These are phyloP conservation scores for Scheffersomyces insectosa DNA, from an alignment of 1,139 yeast genomes.

Conservation along the genomic window DNA sequence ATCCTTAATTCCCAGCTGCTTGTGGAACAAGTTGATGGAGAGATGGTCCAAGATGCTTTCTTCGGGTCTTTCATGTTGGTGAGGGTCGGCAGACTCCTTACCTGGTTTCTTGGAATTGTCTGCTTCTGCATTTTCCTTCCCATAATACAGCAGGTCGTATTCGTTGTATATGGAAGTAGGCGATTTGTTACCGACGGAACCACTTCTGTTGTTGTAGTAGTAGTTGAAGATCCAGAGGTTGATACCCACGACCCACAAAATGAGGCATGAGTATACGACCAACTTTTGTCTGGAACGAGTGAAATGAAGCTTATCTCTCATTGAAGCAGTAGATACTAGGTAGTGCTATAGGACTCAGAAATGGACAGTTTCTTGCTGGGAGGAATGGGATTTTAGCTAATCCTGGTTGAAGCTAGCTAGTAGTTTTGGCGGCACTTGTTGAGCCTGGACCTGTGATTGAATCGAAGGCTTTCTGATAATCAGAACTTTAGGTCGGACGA, in stretches of 20 bases:
- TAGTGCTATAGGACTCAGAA: too few relatives aligned
- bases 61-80: not conserved
- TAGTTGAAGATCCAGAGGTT: slow-evolving; percentile 1
- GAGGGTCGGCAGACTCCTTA: not conserved
- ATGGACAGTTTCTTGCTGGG: too few relatives aligned
- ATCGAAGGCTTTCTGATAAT: too few relatives aligned
- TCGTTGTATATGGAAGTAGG: not conserved
- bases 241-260: slow-evolving; percentile 1
- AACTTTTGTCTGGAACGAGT: not conserved
- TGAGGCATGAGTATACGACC: not conserved
- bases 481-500: too few relatives aligned
- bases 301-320: slow-evolving; percentile 1
- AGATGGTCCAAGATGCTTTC: not conserved
- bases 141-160: not conserved
- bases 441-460: too few relatives aligned
- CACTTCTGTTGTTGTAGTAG: not conserved
- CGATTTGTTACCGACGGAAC: not conserved
- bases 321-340: not conserved
- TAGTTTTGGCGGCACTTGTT: too few relatives aligned
- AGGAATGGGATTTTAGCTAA: too few relatives aligned
- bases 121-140: not conserved
- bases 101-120: not conserved
- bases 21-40: not conserved
- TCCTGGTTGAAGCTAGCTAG: too few relatives aligned
- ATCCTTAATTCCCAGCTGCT: slow-evolving; percentile 15